Percentiles rank a stretch among this genome's conserved stretches.
These are phyloP conservation scores for Blastobotrys malaysiensis DNA, from an alignment of 1,139 yeast species.

Conservation along the genomic window DNA sequence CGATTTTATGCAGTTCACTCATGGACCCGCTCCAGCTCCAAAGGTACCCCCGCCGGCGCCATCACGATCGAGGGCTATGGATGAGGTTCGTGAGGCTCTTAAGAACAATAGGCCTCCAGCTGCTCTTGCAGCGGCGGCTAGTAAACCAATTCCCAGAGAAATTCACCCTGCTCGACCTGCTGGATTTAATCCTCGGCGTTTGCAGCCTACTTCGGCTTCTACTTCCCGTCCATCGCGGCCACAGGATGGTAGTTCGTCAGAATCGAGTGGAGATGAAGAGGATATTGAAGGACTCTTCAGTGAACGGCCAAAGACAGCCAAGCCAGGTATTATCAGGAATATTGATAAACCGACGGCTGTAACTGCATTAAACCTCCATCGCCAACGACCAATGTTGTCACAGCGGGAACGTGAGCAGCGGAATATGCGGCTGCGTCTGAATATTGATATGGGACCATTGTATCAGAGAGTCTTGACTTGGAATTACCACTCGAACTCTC, in stretches of 20 bases:
- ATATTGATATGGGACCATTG: constrained; percentile 71
- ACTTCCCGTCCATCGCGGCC: constrained; percentile 23
- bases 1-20: constrained; percentile 18
- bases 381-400: background rate
- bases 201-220: constrained; percentile 13
- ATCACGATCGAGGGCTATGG: constrained; percentile 25
- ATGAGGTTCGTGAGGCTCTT: constrained; percentile 25
- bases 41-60: constrained; percentile 12
- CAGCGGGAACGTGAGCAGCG: constrained; percentile 61
- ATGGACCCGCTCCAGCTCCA: constrained; percentile 16
- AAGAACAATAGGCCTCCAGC: constrained; percentile 12
- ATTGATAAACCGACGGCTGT: constrained; percentile 13
- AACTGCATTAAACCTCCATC: constrained; percentile 1
- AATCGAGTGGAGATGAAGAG: constrained; percentile 21
- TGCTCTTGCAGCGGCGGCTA: constrained; percentile 11
- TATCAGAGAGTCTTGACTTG: constrained; percentile 67
- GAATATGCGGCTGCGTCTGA: constrained; percentile 71
- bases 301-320: constrained; percentile 12
- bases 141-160: constrained; percentile 28
- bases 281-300: constrained; percentile 27
- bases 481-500: constrained; percentile 59
- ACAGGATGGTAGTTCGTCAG: constrained; percentile 7
- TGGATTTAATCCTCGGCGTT: constrained; percentile 56
- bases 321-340: constrained; percentile 13
- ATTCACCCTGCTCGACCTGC: constrained; percentile 70